These are phyloP conservation scores for Eragrostis curvula DNA, from an alignment of 176 grass and related monocot species.

Conservation along the genomic window DNA sequence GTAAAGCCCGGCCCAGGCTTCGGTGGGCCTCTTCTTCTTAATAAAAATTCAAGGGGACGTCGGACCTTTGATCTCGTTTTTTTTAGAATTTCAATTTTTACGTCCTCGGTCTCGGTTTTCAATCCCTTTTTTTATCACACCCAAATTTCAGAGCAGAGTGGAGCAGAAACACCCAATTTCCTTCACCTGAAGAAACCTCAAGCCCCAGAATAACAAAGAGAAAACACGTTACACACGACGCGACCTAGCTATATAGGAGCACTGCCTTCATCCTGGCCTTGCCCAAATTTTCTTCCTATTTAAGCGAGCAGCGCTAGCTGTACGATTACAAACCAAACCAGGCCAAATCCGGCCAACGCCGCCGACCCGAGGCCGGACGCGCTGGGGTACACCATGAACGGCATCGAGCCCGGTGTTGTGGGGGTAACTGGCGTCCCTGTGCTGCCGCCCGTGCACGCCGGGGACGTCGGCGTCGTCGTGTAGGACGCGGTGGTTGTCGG, in stretches of 20 bases:
- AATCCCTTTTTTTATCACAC: too few relatives aligned
- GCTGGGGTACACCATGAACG: constrained; percentile 29
- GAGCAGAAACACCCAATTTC: neutral
- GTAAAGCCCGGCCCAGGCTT: too few relatives aligned
- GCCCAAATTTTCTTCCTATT: neutral
- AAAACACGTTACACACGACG: constrained; percentile 23
- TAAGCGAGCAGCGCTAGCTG: constrained; percentile 47
- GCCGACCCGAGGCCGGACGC: constrained; percentile 10
- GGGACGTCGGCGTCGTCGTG: constrained; percentile 36
- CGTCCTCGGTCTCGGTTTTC: too few relatives aligned
- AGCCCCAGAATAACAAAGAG: constrained; percentile 11
- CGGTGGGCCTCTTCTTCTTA: too few relatives aligned
- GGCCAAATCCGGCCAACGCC: constrained; percentile 21
- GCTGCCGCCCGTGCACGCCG: constrained; percentile 36
- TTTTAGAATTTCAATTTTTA: too few relatives aligned
- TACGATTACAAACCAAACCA: constrained; percentile 35
- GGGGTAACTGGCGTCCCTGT: constrained; percentile 20
- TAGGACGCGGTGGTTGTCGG: constrained; percentile 35
- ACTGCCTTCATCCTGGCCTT: constrained; percentile 60
- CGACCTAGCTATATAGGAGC: constrained; percentile 19
- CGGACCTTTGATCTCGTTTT: too few relatives aligned
- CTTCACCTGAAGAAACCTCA: neutral
- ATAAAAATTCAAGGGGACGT: too few relatives aligned
- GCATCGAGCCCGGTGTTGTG: constrained; percentile 33
- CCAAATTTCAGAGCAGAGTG: neutral